Conservation (phyloP, 768 basidiomycete genomes). For the Lactifluus volemus region DNA sequence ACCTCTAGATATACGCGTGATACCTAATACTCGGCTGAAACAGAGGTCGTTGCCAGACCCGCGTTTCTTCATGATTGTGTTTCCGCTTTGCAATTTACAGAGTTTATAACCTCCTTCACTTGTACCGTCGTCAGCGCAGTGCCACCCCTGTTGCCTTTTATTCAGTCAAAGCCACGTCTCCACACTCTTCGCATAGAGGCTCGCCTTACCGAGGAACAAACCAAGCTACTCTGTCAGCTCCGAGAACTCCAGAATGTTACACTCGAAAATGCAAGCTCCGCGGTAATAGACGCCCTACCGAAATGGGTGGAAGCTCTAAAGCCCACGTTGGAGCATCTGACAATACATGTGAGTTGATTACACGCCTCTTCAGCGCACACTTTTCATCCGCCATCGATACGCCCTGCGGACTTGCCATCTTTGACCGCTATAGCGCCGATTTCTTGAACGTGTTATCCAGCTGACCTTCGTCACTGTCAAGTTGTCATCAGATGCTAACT, state of each 20-base stretch:
- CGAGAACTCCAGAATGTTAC: slow-evolving; percentile 36
- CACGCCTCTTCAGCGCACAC: not conserved
- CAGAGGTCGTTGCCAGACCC: slow-evolving; percentile 27
- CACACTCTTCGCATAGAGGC: slow-evolving; percentile 42
- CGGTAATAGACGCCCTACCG: slow-evolving; percentile 49
- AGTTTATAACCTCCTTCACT: slow-evolving; percentile 48
- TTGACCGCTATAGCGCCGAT: not conserved
- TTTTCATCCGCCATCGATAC: slow-evolving; percentile 13
- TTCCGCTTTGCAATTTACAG: slow-evolving; percentile 38
- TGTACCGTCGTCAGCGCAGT: slow-evolving; percentile 40
- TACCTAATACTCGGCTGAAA: slow-evolving; percentile 32
- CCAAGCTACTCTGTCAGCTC: slow-evolving; percentile 34
- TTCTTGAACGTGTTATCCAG: not conserved
- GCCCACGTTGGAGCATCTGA: slow-evolving; percentile 42
- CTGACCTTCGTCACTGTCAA: slow-evolving; percentile 7
- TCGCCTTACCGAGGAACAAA: slow-evolving; percentile 44
- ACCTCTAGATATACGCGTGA: slow-evolving; percentile 39
- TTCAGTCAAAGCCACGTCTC: slow-evolving; percentile 39
- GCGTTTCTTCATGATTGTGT: slow-evolving; percentile 41
- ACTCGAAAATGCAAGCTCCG: slow-evolving; percentile 56
- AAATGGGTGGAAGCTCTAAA: slow-evolving; percentile 41
- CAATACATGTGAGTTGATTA: slow-evolving; percentile 44
- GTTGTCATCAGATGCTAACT: slow-evolving; percentile 9
- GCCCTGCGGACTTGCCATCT: slow-evolving; percentile 4
- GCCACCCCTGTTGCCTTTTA: slow-evolving; percentile 39